Evolutionary conservation across 208 protist genomes (phyloP).

Genomic region (Herpetomonas tarakana): DNA sequence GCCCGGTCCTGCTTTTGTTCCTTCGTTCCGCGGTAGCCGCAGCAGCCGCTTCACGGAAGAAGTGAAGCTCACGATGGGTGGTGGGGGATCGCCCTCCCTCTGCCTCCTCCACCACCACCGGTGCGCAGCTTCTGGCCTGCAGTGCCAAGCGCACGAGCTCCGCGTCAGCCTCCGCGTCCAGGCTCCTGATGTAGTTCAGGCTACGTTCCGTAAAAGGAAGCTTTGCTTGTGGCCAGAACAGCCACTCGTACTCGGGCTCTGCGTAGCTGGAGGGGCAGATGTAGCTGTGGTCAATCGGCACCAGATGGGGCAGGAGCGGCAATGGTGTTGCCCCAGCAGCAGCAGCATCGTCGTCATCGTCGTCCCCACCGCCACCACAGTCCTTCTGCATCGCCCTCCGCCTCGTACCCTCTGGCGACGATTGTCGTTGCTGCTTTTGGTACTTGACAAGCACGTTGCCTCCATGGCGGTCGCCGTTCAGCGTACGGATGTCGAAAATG

Average conservation of each 20-base stretch:
- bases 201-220: conserved; percentile 36
- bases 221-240: conserved; percentile 76
- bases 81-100: too few relatives aligned
- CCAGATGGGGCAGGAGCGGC: conserved; percentile 23
- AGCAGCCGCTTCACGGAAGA: too few relatives aligned
- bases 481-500: conserved; percentile 70
- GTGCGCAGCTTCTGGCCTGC: conserved; percentile 11
- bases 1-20: too few relatives aligned
- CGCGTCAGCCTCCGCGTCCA: conserved; percentile 60
- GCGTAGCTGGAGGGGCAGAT: conserved; percentile 68
- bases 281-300: conserved; percentile 89
- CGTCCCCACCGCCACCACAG: neutral
- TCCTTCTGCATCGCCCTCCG: too few relatives aligned
- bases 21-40: too few relatives aligned
- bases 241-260: conserved; percentile 84
- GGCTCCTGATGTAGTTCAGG: conserved; percentile 41
- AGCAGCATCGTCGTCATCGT: neutral
- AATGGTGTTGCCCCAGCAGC: neutral
- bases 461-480: conserved; percentile 77
- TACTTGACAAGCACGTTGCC: conserved; percentile 64
- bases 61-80: too few relatives aligned
- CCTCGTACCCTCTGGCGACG: neutral
- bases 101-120: too few relatives aligned
- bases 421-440: neutral
- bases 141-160: conserved; percentile 39